Base-by-base conservation (phyloP, 2,329 filamentous ascomycete species). In the Cladosporium phlei region DNA sequence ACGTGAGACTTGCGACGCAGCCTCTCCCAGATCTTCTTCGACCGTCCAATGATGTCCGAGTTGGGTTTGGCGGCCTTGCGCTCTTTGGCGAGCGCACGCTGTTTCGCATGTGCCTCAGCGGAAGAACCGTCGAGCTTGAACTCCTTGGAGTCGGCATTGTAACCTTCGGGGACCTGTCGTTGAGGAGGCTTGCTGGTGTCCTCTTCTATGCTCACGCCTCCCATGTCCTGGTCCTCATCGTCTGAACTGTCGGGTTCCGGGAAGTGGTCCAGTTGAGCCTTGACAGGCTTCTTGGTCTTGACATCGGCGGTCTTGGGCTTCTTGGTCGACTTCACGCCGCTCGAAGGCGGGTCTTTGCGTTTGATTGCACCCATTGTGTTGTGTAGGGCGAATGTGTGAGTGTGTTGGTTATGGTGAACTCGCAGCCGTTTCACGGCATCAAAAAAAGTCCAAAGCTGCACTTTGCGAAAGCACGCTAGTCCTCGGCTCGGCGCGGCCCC, bases 11-110 rank as follows among this genome's bases (percentile, higher is more conserved):
- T 97, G 59, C 88, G 78, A 55, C 93, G 85, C 63, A 98, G 71
- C 52, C 86, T 81, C 73, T 98, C 93, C 94, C 93, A 98, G 44
- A 98, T 79, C 73, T 96, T 95, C 76, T 98, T 98, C 45, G 88
- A 86, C 52, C 89, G 83, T 53, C 84, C 80, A 55, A 97, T 83
- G 61, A 86, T 81, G 65, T 97, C 90, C 62, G 91, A 89, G 56
- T 97, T 83, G 19, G 93, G 93, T 71, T 96, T 97, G 33, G 86
- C 84, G 28, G 87, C 84, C 74, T 90, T 96, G 57, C 94, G 87
- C 65, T 97, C 91, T 61, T 83, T 85, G 19, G 82, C 85, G 40
- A 96, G 75, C 53, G 85, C 85, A 69, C 91, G 95, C 70, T 98
- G 93, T 68, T 95, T 95, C 39, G 83, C 82, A 66, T 97, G 93